Base-by-base conservation (phyloP, 2,329 filamentous ascomycete species). In the Penicillium sp. region DNA sequence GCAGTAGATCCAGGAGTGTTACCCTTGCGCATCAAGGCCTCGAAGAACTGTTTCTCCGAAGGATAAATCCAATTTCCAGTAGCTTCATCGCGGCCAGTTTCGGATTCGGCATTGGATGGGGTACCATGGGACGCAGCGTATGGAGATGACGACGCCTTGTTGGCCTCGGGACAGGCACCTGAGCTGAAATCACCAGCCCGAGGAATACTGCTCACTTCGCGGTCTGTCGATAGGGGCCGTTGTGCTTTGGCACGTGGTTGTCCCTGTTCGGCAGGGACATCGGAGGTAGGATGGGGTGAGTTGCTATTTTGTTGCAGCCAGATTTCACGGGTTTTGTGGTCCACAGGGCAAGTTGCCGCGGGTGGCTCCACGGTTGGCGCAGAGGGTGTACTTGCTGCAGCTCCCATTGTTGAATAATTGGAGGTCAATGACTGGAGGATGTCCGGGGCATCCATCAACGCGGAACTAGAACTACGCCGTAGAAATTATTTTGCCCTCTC, bases 31-130 rank as follows among this genome's bases (percentile, higher is more conserved):
- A 88, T 86, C 86, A 99, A 93, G 42, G 94, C 94, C 45, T 96
- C 90, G 77, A 97, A 97, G 80, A 99, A 99, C 86, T 97, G 96
- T 69, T 90, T 88, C 73, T 97, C 93, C 0, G 89, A 94, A 0
- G 94, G 94, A 75, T 99, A 99, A 58, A 99, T 88, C 94, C 94
- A 99, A 73, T 97, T 96, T 0, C 93, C 93, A 0, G 84, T 84
- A 36, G 77, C 71, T 48, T 81, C 78, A 66, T 90, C 86, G 22
- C 85, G 81, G 59, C 89, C 88, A 0, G 88, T 89, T 71, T 96
- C 91, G 59, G 83, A 76, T 75, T 97, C 91, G 58, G 84, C 82
- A 74, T 96, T 96, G 14, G 88, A 87, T 0, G 84, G 82, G 37
- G 67, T 56, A 28, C 71, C 57, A 58, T 72, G 67, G 35, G 72